Percentiles rank a stretch among this genome's conserved stretches.
These are phyloP conservation scores for Wolfiporia cocos DNA, from an alignment of 1,284 basidiomycete species.

Conservation along the genomic window DNA sequence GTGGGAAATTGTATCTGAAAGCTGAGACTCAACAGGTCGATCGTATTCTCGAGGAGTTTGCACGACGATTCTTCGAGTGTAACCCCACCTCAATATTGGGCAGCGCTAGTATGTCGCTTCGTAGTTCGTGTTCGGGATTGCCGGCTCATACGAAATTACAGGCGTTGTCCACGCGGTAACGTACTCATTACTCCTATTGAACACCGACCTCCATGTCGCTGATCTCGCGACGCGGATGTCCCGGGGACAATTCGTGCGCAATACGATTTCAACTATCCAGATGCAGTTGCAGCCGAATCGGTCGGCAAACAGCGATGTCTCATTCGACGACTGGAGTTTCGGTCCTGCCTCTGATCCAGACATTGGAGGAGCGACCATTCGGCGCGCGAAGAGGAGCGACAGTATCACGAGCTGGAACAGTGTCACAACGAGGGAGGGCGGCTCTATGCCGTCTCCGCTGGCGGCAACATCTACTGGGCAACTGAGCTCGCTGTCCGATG, in stretches of 20 bases:
- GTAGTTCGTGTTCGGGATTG: not conserved
- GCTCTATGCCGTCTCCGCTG: slow-evolving; percentile 26
- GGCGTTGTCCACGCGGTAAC: slow-evolving; percentile 91
- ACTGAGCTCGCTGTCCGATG: slow-evolving; percentile 21
- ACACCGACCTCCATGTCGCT: slow-evolving; percentile 96
- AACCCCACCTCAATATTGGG: slow-evolving; percentile 81
- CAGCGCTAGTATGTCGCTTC: slow-evolving; percentile 60
- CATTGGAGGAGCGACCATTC: slow-evolving; percentile 36
- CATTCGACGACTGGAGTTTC: slow-evolving; percentile 61
- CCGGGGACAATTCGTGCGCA: slow-evolving; percentile 86
- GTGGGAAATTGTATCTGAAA: slow-evolving; percentile 88
- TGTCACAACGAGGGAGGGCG: slow-evolving; percentile 39
- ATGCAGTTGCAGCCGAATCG: slow-evolving; percentile 57
- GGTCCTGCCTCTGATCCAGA: slow-evolving; percentile 45
- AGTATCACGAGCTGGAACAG: slow-evolving; percentile 83
- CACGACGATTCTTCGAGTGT: slow-evolving; percentile 85
- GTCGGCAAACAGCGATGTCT: slow-evolving; percentile 55
- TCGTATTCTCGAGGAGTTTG: slow-evolving; percentile 90
- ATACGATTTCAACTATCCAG: slow-evolving; percentile 84
- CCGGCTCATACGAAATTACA: slow-evolving; percentile 20
- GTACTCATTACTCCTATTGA: slow-evolving; percentile 90
- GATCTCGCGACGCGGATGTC: slow-evolving; percentile 91
- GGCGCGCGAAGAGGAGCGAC: slow-evolving; percentile 68
- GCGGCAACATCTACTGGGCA: slow-evolving; percentile 25
- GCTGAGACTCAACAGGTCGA: slow-evolving; percentile 98